Evolutionary conservation across 2,329 filamentous ascomycete genomes (phyloP), one percentile per base, ranked within the genome.

Genomic region (Trichophyton simii): DNA sequence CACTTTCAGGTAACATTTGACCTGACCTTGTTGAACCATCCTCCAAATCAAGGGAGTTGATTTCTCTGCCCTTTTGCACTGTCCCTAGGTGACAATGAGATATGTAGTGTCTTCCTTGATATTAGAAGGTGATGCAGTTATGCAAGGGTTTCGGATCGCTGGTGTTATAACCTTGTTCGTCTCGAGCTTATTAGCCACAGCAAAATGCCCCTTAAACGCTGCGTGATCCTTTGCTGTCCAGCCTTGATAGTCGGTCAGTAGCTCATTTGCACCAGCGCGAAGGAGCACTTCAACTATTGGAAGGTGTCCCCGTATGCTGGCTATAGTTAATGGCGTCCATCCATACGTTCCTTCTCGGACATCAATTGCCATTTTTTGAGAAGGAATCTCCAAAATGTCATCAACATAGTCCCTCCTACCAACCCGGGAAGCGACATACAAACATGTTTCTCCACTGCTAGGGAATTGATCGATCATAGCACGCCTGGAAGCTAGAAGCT

Each of bases 221-320:
- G 72, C 72, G 59, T 72, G 67, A 46, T 75, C 72, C 62, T 68
- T 68, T 3, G 73, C 69, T 11, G 68, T 71, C 73, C 72, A 75
- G 3, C 73, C 70, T 4, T 64, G 42, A 42, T 65, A 46, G 61
- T 75, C 71, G n/a, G 61, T 1, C 22, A 66, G 13, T 18, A 55
- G 50, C 54, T 63, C 58, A 61, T 67, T 65, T 9, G 67, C 67
- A 48, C 69, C 70, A 18, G 65, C 67, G 6, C 69, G 60, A 7
- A 75, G 59, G 7, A 75, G 67, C 13, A 65, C 34, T 36, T 69
- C 60, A 3, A 67, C 69, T 55, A 70, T 60, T 1, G 62, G 62
- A 1, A 58, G 25, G 50, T 73, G 61, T 0, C 72, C 72, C 20
- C 66, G 59, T 0, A 66, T 65, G 57, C 68, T 69, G 34, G 72